phyloP scores from a whole-genome alignment of 805 yeast species.

The Teunomyces atbi region DNA sequence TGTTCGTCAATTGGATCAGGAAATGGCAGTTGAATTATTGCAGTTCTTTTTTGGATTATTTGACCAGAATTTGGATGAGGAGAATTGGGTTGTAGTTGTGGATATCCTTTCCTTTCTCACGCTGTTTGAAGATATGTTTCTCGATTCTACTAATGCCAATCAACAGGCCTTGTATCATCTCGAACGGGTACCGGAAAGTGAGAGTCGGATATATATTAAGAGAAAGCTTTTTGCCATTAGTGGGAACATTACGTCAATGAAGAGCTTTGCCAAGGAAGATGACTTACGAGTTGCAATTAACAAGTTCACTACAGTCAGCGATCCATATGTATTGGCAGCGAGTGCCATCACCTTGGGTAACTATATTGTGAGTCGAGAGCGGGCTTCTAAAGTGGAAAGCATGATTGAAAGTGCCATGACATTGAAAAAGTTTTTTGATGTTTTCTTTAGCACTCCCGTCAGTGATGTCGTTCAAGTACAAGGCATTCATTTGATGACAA shows the following conservation, averaged over 20 bases:
- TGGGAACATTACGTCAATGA: conserved; percentile 35
- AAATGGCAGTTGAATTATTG: neutral
- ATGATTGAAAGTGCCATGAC: conserved; percentile 6
- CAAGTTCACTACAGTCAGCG: conserved; percentile 9
- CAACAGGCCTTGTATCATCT: conserved; percentile 2
- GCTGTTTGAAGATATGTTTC: conserved; percentile 5
- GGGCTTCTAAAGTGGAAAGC: conserved; percentile 13
- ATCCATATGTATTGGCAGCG: conserved; percentile 28
- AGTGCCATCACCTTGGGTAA: conserved; percentile 36
- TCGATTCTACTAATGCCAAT: conserved; percentile 3
- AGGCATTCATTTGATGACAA: conserved; percentile 33
- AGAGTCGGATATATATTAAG: conserved; percentile 14
- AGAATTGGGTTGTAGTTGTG: conserved; percentile 1
- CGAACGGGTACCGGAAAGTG: conserved; percentile 1
- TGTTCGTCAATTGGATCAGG: neutral
- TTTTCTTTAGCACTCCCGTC: conserved; percentile 19
- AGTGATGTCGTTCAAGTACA: conserved; percentile 39
- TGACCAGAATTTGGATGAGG: neutral
- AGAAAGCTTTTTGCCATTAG: conserved; percentile 32
- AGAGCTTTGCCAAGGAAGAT: conserved; percentile 20
- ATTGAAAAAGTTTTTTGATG: conserved; percentile 15
- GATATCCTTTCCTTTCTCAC: conserved; percentile 1
- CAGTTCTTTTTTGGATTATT: neutral
- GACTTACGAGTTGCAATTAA: conserved; percentile 19
- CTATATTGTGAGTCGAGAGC: conserved; percentile 21